Evolutionary conservation across 2,329 filamentous ascomycete species (phyloP).

Genomic region (Macrophomina tecta): DNA sequence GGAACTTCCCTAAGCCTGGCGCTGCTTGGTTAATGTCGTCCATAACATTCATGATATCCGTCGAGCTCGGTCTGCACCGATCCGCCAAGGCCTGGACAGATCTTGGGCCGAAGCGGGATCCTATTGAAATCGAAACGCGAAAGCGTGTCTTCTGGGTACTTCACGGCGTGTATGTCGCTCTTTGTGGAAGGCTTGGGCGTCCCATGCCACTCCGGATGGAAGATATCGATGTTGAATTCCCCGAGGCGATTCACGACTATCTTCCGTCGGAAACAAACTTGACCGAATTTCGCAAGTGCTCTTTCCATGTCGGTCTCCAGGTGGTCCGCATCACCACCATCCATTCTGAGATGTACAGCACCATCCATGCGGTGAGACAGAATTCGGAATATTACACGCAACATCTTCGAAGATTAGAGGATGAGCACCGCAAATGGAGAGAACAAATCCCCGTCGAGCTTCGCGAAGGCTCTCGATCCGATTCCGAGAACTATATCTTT

Average conservation of each 20-base stretch:
- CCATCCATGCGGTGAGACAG: slow-evolving; percentile 73
- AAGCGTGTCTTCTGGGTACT: slow-evolving; percentile 81
- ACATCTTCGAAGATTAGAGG: slow-evolving; percentile 69
- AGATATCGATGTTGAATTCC: slow-evolving; percentile 81
- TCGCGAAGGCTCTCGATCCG: slow-evolving; percentile 52
- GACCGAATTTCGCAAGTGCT: slow-evolving; percentile 61
- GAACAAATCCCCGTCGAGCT: slow-evolving; percentile 69
- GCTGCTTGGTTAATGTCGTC: slow-evolving; percentile 72
- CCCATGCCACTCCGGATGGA: slow-evolving; percentile 76
- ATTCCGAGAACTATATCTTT: slow-evolving; percentile 56
- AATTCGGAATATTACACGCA: slow-evolving; percentile 68
- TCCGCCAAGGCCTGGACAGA: slow-evolving; percentile 66
- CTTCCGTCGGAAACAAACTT: slow-evolving; percentile 59
- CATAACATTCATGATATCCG: slow-evolving; percentile 69
- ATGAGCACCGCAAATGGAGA: slow-evolving; percentile 67
- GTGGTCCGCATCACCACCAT: slow-evolving; percentile 70
- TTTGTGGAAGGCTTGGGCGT: slow-evolving; percentile 76
- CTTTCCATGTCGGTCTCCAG: slow-evolving; percentile 70
- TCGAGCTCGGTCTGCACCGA: slow-evolving; percentile 78
- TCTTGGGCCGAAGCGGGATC: slow-evolving; percentile 49
- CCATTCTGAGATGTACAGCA: slow-evolving; percentile 75
- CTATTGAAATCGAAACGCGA: slow-evolving; percentile 75
- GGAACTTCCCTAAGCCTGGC: slow-evolving; percentile 80
- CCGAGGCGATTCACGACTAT: slow-evolving; percentile 73
- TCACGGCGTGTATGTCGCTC: slow-evolving; percentile 68